Evolutionary conservation across 164 flowering plant species (phyloP), one percentile per base, ranked within the genome.

Genomic region (Amborella trichopoda): DNA sequence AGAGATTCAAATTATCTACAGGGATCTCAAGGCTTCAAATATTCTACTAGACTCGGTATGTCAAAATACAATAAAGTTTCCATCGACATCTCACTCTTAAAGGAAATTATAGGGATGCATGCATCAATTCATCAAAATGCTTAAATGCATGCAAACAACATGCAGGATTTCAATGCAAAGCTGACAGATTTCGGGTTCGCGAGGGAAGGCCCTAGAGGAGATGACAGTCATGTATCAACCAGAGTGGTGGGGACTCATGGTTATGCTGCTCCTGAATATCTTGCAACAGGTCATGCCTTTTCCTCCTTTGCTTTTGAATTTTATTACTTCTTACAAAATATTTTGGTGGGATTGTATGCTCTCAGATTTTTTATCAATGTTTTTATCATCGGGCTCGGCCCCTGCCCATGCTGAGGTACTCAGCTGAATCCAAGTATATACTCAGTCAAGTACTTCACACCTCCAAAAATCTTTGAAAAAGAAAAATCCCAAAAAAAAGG

Each of bases 121-220:
- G 8, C 11, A 30, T 30, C 11, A 30, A 6, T 30, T 30, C 11
- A 8, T 11, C 34, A 30, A 6, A 30, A 8, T 30, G 8, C 34
- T 37, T 37, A n/a, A n/a, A n/a, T n/a, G n/a, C n/a, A n/a, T n/a
- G n/a, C n/a, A n/a, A n/a, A n/a, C n/a, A 5, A 37, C 40, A 6
- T 55, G 43, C 43, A 87, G 96, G 83, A 87, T 23, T 87, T 72
- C 70, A 75, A 63, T 42, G 90, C 83, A 30, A 87, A 72, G 62
- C 85, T 87, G 34, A 81, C 94, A 19, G 96, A 83, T 66, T 87
- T 87, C 66, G 96, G 96, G 26, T 66, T 87, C 28, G 96, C 96
- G 48, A 81, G 96, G 39, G 88, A 87, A 57, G 96, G 96, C 24
- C 96, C 96, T 3, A 79, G 76, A 3, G 96, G 94, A 40, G 96